Conservation (phyloP, 441 rosid species). For the Syzygium malaccense region DNA sequence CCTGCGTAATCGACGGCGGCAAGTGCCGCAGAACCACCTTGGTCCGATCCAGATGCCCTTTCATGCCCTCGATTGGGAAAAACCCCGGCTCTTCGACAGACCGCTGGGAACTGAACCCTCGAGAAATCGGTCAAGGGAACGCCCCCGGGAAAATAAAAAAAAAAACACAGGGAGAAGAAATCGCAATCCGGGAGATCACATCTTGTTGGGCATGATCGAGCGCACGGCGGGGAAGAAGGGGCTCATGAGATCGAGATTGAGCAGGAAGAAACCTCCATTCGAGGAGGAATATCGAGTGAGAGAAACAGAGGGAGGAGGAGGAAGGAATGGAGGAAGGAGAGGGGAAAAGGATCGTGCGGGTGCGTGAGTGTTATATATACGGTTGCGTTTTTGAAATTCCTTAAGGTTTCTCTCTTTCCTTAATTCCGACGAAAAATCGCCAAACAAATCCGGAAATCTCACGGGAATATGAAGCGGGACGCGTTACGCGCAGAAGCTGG, state of each 20-base stretch:
- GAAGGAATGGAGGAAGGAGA: neutral
- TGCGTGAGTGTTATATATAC: neutral
- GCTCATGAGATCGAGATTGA: conserved; percentile 19
- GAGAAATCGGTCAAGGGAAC: neutral
- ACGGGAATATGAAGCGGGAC: neutral
- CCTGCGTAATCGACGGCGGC: conserved; percentile 55
- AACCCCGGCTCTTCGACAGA: neutral
- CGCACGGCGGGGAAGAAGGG: conserved; percentile 6
- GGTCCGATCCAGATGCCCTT: conserved; percentile 52
- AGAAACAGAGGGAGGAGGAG: conserved; percentile 3
- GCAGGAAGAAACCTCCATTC: conserved; percentile 25
- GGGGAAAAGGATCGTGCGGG: neutral
- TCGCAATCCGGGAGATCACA: conserved; percentile 27
- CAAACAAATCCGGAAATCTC: neutral
- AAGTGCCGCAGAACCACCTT: conserved; percentile 71
- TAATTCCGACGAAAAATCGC: neutral
- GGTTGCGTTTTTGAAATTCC: neutral
- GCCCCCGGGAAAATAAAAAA: neutral
- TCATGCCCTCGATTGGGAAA: conserved; percentile 21
- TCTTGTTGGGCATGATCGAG: conserved; percentile 12
- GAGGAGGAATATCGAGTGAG: neutral
- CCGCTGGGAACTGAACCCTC: neutral
- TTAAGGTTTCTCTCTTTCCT: neutral
- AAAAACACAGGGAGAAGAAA: neutral
- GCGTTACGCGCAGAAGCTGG: neutral